phyloP scores from a whole-genome alignment of 2,329 filamentous ascomycete species.

The Xylaria multiplex region DNA sequence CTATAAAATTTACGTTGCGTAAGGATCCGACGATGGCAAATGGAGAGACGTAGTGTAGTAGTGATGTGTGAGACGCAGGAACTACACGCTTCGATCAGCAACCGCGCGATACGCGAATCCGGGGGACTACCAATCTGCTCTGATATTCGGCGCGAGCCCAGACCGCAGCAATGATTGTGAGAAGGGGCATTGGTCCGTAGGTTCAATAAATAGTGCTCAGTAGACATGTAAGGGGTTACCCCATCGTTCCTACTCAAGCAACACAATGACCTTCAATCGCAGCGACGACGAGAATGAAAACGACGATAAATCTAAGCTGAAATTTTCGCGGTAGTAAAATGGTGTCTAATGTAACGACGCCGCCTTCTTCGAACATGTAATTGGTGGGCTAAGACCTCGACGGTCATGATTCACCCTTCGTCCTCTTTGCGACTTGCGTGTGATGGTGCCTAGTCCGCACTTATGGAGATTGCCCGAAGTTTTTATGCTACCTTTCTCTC shows the following conservation, averaged over 20 bases:
- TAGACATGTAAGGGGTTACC: background rate
- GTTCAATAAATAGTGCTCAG: slow-evolving; percentile 15
- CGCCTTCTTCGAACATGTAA: background rate
- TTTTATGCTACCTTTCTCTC: no score
- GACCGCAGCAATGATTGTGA: slow-evolving; percentile 9
- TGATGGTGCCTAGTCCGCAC: no score
- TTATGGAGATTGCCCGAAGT: no score
- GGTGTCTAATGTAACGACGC: background rate
- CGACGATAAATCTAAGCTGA: background rate
- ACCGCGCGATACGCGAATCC: slow-evolving; percentile 7
- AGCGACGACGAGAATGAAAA: slow-evolving; percentile 4
- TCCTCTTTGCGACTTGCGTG: no score
- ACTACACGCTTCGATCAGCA: background rate
- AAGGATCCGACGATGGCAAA: background rate
- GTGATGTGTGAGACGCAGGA: slow-evolving; percentile 8
- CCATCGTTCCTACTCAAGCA: slow-evolving; percentile 4
- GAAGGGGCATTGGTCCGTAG: slow-evolving; percentile 10
- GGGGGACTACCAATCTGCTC: slow-evolving; percentile 2
- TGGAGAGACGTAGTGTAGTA: slow-evolving; percentile 15
- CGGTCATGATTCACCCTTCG: background rate
- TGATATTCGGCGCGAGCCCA: slow-evolving; percentile 16
- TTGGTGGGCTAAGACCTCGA: background rate
- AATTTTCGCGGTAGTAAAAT: background rate
- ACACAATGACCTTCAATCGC: background rate
- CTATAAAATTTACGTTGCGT: background rate